Percentiles rank a stretch among this genome's conserved stretches.
Evolutionary conservation across 164 flowering plant genomes (phyloP).

Genomic region (Magnolia kwangsiensis): DNA sequence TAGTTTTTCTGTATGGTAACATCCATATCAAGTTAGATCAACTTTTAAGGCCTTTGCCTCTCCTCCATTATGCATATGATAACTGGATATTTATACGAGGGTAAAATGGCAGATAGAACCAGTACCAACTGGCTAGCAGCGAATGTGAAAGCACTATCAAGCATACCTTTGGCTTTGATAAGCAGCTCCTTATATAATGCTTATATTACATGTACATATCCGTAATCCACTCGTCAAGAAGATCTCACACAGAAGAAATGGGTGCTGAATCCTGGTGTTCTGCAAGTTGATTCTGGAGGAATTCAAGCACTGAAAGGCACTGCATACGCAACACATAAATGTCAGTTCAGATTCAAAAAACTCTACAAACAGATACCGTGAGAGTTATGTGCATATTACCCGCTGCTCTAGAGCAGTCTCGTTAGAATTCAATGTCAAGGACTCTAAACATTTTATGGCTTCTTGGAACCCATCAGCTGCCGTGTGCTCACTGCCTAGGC

Average conservation of each 20-base stretch:
- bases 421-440: conserved; percentile 48
- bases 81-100: neutral
- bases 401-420: conserved; percentile 60
- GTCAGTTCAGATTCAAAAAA: neutral
- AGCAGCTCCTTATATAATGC: no score
- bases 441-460: conserved; percentile 65
- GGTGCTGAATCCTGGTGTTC: conserved; percentile 17
- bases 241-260: conserved; percentile 1
- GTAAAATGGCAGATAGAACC: neutral
- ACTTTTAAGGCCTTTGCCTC: neutral
- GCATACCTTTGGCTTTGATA: no score
- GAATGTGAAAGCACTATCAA: neutral
- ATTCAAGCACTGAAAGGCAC: conserved; percentile 73
- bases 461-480: conserved; percentile 72
- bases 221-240: neutral
- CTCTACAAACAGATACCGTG: neutral
- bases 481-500: conserved; percentile 52
- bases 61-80: neutral
- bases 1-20: neutral
- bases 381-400: conserved; percentile 33
- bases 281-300: conserved; percentile 54
- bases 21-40: neutral
- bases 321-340: conserved; percentile 25
- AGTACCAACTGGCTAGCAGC: neutral
- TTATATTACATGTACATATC: conserved; percentile 2